Evolutionary conservation across 176 grass and related monocot genomes (phyloP).

Genomic region (Themeda triandra): DNA sequence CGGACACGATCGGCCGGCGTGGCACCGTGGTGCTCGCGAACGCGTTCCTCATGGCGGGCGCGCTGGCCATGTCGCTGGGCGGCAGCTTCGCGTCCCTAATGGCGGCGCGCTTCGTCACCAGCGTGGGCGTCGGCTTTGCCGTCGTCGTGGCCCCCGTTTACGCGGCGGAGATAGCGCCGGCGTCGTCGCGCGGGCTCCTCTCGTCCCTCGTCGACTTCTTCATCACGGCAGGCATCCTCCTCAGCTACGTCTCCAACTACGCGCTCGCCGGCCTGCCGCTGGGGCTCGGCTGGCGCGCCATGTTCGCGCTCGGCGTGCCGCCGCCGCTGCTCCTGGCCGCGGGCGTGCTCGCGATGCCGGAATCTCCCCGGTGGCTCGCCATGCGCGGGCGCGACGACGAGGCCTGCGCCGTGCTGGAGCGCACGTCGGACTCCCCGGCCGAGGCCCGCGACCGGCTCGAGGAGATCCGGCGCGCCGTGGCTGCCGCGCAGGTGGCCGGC

Average conservation of each 20-base stretch:
- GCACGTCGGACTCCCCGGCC: neutral
- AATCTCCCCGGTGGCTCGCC: neutral
- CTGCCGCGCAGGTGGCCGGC: neutral
- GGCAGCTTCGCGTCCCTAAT: conserved; percentile 28
- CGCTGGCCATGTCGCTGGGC: conserved; percentile 39
- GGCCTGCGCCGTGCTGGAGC: neutral
- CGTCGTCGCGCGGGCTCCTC: neutral
- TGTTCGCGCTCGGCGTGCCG: neutral
- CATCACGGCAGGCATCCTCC: neutral
- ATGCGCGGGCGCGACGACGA: conserved; percentile 4
- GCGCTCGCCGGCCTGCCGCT: neutral
- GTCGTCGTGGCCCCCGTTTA: neutral
- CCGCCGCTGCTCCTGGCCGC: neutral
- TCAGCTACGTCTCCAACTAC: conserved; percentile 3
- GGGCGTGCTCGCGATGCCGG: neutral
- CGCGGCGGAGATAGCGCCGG: neutral
- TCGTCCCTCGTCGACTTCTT: neutral
- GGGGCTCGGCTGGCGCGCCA: neutral
- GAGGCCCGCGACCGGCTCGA: neutral
- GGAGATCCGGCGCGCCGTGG: neutral
- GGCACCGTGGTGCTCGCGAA: conserved; percentile 21
- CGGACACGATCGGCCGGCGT: neutral
- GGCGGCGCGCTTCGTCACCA: neutral
- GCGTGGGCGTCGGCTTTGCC: neutral
- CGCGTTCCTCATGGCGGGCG: conserved; percentile 39